phyloP scores from a whole-genome alignment of 1,139 yeast genomes.

The Zygosaccharomyces sapae region DNA sequence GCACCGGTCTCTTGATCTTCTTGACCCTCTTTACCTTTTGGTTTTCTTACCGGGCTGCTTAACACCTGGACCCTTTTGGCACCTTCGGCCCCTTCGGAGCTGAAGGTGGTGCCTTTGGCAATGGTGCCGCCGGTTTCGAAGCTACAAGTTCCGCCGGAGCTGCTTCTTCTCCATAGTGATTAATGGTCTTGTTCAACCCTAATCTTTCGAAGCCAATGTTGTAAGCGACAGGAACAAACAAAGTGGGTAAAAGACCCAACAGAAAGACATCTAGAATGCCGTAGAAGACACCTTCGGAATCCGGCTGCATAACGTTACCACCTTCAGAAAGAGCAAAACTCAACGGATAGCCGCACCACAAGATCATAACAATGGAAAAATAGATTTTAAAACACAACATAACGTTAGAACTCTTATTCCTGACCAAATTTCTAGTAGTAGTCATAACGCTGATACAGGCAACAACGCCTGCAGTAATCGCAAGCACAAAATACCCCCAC shows the following conservation, averaged over 20 bases:
- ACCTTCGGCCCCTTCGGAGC: too few relatives aligned
- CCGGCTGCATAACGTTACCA: constrained; percentile 61
- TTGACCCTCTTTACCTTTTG: constrained; percentile 1
- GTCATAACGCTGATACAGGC: constrained; percentile 27
- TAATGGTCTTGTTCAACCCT: constrained; percentile 17
- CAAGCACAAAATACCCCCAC: constrained; percentile 55
- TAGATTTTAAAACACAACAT: constrained; percentile 20
- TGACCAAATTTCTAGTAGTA: constrained; percentile 27
- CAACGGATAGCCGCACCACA: constrained; percentile 53
- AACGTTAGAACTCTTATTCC: constrained; percentile 23
- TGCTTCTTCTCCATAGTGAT: constrained; percentile 2
- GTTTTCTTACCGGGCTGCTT: constrained; percentile 1
- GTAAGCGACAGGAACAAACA: constrained; percentile 25
- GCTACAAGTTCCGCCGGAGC: background rate
- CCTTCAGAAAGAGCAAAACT: constrained; percentile 63
- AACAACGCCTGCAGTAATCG: constrained; percentile 32
- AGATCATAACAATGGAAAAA: constrained; percentile 37
- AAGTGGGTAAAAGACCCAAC: constrained; percentile 37
- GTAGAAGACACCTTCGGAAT: constrained; percentile 59
- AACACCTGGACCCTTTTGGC: constrained; percentile 7
- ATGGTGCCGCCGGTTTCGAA: too few relatives aligned
- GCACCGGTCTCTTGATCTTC: too few relatives aligned
- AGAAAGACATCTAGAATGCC: constrained; percentile 54
- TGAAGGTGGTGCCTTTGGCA: too few relatives aligned
- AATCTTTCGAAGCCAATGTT: constrained; percentile 25